Conservation (phyloP, 2,329 filamentous ascomycete genomes). For the Ceratocystis smalleyi region DNA sequence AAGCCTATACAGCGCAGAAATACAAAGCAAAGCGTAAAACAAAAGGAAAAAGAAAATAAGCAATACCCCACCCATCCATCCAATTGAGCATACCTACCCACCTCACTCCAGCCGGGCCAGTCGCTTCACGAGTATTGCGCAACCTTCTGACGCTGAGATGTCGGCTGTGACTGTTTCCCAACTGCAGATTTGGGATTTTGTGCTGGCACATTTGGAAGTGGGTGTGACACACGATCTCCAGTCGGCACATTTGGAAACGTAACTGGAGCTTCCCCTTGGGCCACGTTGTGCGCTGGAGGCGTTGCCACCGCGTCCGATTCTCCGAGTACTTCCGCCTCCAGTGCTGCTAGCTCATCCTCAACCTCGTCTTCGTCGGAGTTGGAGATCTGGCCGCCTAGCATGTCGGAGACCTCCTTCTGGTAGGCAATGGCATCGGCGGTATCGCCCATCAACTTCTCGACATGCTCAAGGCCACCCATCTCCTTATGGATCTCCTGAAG, state of each 20-base stretch:
- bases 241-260: slow-evolving; percentile 9
- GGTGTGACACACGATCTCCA: background rate
- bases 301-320: background rate
- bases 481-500: slow-evolving; percentile 83
- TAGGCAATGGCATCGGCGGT: slow-evolving; percentile 81
- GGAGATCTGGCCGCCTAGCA: slow-evolving; percentile 75
- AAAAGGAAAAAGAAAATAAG: background rate
- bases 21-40: background rate
- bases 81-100: background rate
- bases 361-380: slow-evolving; percentile 96
- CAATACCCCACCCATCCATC: background rate
- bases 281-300: background rate
- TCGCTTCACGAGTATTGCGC: background rate
- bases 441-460: slow-evolving; percentile 91
- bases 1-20: background rate
- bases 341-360: slow-evolving; percentile 76
- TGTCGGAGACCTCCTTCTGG: slow-evolving; percentile 87
- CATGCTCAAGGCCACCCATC: slow-evolving; percentile 86
- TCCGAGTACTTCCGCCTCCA: slow-evolving; percentile 38
- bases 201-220: background rate
- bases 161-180: background rate
- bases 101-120: background rate
- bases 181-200: background rate
- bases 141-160: background rate
- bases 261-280: background rate